These are phyloP conservation scores for Bassia scoparia DNA, from an alignment of 148 eudicot species.

Conservation along the genomic window DNA sequence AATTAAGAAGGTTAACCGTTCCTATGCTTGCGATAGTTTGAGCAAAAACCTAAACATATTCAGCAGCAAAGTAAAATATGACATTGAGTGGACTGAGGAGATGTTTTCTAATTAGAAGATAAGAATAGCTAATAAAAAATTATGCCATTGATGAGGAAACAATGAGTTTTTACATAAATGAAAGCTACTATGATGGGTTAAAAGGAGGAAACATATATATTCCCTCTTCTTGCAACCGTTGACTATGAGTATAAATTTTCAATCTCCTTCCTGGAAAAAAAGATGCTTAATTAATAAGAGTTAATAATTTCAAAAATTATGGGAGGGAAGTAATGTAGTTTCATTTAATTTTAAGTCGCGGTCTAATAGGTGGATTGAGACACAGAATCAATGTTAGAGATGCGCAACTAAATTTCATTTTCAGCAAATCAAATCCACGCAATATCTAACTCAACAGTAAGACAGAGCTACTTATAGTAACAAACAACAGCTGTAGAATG, in stretches of 20 bases:
- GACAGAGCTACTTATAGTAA: not conserved
- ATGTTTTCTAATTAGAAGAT: too few relatives aligned
- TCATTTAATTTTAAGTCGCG: not conserved
- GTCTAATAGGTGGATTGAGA: not conserved
- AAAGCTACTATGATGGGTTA: too few relatives aligned
- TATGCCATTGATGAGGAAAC: too few relatives aligned
- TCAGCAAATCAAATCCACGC: not conserved
- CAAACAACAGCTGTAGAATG: not conserved
- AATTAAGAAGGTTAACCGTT: too few relatives aligned
- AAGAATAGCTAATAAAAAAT: too few relatives aligned
- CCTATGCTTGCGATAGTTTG: too few relatives aligned
- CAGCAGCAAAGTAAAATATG: too few relatives aligned
- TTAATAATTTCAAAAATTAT: not conserved
- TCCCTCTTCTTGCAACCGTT: conserved; percentile 53
- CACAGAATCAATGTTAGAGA: not conserved
- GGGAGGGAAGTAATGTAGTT: not conserved
- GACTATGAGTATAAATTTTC: conserved; percentile 52
- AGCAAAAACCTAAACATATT: too few relatives aligned
- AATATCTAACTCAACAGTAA: not conserved
- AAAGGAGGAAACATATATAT: not conserved
- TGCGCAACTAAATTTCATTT: not conserved
- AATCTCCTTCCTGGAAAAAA: conserved; percentile 60
- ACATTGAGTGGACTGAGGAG: too few relatives aligned
- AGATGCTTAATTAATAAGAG: not conserved
- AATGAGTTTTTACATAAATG: too few relatives aligned